Conservation (phyloP, 352 stramenopile genomes). For the Pythium chondricola region DNA sequence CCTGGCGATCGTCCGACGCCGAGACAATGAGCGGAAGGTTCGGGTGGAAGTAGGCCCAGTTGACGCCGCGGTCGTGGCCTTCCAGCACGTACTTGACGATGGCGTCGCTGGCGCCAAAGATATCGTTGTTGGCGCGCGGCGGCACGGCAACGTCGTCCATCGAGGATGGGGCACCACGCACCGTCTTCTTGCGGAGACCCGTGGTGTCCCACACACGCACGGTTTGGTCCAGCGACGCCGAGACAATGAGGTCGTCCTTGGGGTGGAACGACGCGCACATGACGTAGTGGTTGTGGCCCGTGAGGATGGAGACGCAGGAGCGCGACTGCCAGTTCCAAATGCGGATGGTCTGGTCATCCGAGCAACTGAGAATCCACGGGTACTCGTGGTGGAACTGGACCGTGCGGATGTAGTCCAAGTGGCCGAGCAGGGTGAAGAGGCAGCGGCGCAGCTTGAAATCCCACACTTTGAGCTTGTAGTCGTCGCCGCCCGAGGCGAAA, state of each 20-base stretch:
- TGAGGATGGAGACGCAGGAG: conserved; percentile 98
- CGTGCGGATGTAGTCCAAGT: conserved; percentile 99
- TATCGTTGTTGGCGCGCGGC: conserved; percentile 80
- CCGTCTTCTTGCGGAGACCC: conserved; percentile 98
- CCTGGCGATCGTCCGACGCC: conserved; percentile 98
- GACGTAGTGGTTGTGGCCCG: conserved; percentile 99
- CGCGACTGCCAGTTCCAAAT: conserved; percentile 99
- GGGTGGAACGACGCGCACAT: conserved; percentile 99
- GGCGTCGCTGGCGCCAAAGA: conserved; percentile 98
- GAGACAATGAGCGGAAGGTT: conserved; percentile 97
- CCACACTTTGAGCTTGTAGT: conserved; percentile 99
- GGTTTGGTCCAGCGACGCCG: conserved; percentile 97
- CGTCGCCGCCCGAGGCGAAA: conserved; percentile 98
- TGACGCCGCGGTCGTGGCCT: conserved; percentile 98
- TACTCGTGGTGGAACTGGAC: conserved; percentile 99
- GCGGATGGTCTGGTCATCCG: conserved; percentile 98
- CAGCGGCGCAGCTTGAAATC: conserved; percentile 99
- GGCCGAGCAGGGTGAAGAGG: conserved; percentile 98
- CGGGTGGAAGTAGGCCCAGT: conserved; percentile 99
- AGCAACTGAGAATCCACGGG: conserved; percentile 97
- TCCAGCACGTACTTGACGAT: conserved; percentile 99
- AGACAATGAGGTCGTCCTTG: conserved; percentile 99
- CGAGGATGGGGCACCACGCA: conserved; percentile 82
- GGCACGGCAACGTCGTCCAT: conserved; percentile 65
- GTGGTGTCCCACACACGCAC: conserved; percentile 98